Conservation (phyloP, 176 grass and related monocot species). For the Cymbopogon citratus region DNA sequence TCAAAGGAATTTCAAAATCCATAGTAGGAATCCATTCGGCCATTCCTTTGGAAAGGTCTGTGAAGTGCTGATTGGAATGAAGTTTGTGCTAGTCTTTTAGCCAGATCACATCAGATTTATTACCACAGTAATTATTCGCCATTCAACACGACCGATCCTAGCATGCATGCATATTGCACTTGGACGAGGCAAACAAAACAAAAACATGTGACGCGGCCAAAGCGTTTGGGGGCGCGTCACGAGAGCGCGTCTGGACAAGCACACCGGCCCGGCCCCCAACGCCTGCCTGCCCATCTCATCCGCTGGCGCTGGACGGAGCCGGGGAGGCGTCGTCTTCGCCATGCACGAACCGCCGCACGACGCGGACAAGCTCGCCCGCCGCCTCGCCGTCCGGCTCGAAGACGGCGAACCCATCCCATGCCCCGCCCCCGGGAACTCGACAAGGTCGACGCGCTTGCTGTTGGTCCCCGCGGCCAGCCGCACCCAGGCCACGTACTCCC, state of each 20-base stretch:
- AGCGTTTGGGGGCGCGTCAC: not conserved
- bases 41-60: no score
- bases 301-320: not conserved
- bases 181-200: no score
- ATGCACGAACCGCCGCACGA: slow-evolving; percentile 43
- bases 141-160: no score
- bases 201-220: no score
- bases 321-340: not conserved
- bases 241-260: not conserved
- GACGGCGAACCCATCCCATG: slow-evolving; percentile 62
- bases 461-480: slow-evolving; percentile 17
- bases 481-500: slow-evolving; percentile 51
- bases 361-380: slow-evolving; percentile 30
- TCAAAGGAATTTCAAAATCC: no score
- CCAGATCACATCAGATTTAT: no score
- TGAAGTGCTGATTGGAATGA: no score
- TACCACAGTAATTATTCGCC: no score
- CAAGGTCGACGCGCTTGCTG: slow-evolving; percentile 32
- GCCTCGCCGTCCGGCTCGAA: slow-evolving; percentile 42
- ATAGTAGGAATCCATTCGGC: no score
- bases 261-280: not conserved
- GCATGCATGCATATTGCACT: no score
- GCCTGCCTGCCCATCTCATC: no score
- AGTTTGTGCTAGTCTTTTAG: no score
- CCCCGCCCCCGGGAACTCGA: slow-evolving; percentile 48